Conservation (phyloP, 306 rosid species). For the Coriaria nepalensis region DNA sequence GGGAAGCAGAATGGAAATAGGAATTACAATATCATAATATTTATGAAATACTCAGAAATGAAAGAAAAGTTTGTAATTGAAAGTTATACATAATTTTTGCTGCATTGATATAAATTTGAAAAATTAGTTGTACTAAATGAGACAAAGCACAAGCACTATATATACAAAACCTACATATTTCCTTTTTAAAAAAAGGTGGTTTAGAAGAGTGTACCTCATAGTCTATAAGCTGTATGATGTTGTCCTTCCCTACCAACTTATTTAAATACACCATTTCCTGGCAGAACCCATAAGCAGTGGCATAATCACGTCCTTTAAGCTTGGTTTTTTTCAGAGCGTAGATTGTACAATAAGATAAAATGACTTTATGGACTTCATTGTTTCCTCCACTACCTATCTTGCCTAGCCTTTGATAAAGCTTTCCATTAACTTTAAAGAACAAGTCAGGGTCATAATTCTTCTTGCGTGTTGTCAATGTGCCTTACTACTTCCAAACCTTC, state of each 20-base stretch:
- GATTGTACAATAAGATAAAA: conserved; percentile 84
- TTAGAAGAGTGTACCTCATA: conserved; percentile 50
- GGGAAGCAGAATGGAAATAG: not conserved
- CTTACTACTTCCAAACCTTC: conserved; percentile 40
- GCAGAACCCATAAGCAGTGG: conserved; percentile 95
- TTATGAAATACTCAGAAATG: too few relatives aligned
- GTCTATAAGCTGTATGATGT: conserved; percentile 86
- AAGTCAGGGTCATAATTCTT: conserved; percentile 75
- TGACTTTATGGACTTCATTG: conserved; percentile 98
- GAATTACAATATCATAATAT: too few relatives aligned
- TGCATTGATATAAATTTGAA: too few relatives aligned
- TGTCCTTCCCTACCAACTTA: conserved; percentile 69
- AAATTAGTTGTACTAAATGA: too few relatives aligned
- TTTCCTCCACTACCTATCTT: conserved; percentile 99
- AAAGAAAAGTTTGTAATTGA: too few relatives aligned
- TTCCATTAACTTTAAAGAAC: conserved; percentile 86
- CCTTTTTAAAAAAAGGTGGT: too few relatives aligned
- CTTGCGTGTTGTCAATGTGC: conserved; percentile 43
- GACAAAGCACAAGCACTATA: not conserved
- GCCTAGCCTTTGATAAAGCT: conserved; percentile 96
- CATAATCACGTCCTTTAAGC: conserved; percentile 90
- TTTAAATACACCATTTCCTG: conserved; percentile 92
- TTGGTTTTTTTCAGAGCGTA: conserved; percentile 83
- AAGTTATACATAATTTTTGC: too few relatives aligned
- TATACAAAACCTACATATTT: conserved; percentile 1